A percentile compares a stretch with the other conserved stretches of the same genome.
Conservation (phyloP, 2,329 filamentous ascomycete species). For the Hymenoscyphus linearis region DNA sequence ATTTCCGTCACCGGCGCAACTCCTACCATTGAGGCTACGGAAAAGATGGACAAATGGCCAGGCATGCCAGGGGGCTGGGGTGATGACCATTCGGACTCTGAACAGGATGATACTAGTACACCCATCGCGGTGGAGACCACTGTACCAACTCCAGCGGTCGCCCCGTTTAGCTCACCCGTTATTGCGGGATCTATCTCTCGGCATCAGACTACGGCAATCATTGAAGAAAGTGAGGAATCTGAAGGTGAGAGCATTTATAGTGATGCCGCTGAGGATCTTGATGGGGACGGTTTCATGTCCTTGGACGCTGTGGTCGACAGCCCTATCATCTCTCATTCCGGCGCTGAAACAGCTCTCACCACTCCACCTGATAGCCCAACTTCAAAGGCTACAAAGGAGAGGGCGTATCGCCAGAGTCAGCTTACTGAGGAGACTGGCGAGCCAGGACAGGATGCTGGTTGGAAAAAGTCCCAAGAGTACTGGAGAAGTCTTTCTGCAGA, state of each 20-base stretch:
- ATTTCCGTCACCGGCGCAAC: conserved; percentile 44
- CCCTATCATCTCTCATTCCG: conserved; percentile 36
- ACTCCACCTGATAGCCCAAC: conserved; percentile 28
- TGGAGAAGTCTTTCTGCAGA: conserved; percentile 63
- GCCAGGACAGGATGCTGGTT: conserved; percentile 34
- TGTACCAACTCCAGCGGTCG: conserved; percentile 14
- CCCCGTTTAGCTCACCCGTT: conserved; percentile 10
- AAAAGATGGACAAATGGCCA: conserved; percentile 31
- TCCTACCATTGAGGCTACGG: conserved; percentile 37
- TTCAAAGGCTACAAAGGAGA: conserved; percentile 22
- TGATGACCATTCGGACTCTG: conserved; percentile 41
- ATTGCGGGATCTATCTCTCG: conserved; percentile 34
- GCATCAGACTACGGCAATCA: conserved; percentile 19
- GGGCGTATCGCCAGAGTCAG: conserved; percentile 19
- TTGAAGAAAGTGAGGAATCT: conserved; percentile 35
- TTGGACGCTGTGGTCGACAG: conserved; percentile 66
- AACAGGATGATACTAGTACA: conserved; percentile 13
- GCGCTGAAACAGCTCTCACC: conserved; percentile 16
- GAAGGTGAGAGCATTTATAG: conserved; percentile 62
- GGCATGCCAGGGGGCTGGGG: conserved; percentile 52
- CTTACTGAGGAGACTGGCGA: conserved; percentile 20
- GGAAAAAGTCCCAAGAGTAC: conserved; percentile 64
- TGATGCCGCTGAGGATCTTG: conserved; percentile 68
- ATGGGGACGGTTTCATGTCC: conserved; percentile 64
- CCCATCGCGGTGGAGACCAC: conserved; percentile 20